Evolutionary conservation across 257 asterid species (phyloP).

Genomic region (Solanum ossicruentum): DNA sequence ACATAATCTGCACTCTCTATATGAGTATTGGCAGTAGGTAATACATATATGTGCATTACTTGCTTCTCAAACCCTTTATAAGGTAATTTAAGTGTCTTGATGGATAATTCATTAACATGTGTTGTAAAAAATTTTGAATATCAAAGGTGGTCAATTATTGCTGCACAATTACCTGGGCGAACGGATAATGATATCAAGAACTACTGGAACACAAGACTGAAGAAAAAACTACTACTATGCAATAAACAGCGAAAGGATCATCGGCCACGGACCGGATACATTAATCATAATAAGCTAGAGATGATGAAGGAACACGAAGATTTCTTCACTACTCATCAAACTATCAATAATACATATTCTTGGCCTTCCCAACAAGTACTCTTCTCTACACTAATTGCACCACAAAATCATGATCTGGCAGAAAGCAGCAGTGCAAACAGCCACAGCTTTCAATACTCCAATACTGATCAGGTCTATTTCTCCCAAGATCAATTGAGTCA

Average conservation of each 20-base stretch:
- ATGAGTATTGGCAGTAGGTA: slow-evolving; percentile 35
- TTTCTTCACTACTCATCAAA: background rate
- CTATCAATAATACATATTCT: background rate
- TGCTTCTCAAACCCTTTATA: background rate
- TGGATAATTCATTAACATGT: background rate
- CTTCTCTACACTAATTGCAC: background rate
- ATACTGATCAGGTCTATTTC: background rate
- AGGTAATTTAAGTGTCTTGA: background rate
- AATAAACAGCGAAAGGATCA: slow-evolving; percentile 19
- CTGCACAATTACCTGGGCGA: slow-evolving; percentile 26
- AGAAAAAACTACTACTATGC: slow-evolving; percentile 14
- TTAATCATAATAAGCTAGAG: background rate
- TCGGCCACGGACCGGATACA: background rate
- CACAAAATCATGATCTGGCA: background rate
- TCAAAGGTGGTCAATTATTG: slow-evolving; percentile 33
- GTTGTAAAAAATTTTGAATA: no score
- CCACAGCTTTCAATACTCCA: background rate
- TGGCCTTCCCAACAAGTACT: background rate
- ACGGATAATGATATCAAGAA: slow-evolving; percentile 33
- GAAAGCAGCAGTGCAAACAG: background rate
- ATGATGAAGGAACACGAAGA: background rate
- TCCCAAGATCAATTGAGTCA: background rate
- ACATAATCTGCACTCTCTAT: slow-evolving; percentile 26
- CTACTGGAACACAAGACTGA: slow-evolving; percentile 34
- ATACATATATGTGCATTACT: background rate